A percentile compares a stretch with the other conserved stretches of the same genome.
phyloP scores from a whole-genome alignment of 208 protist genomes.

The Trichomonas vaginalis region DNA sequence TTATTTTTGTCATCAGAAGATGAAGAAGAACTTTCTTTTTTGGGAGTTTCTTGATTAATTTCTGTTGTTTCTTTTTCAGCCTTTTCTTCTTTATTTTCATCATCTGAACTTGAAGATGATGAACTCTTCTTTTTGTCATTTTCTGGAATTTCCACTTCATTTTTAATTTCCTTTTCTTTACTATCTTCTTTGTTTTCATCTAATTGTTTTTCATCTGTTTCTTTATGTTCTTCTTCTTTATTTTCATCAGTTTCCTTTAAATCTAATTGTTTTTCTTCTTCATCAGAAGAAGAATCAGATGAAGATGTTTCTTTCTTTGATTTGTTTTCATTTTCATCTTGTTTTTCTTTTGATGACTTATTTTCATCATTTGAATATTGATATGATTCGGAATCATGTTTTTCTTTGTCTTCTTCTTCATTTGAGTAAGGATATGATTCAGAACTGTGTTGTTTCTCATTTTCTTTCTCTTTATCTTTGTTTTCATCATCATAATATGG shows the following conservation, averaged over 20 bases:
- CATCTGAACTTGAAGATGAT: not conserved
- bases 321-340: not conserved
- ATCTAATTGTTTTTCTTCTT: not conserved
- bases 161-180: too few species aligned
- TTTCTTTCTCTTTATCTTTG: not conserved
- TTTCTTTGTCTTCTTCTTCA: not conserved
- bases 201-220: not conserved
- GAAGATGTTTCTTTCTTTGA: not conserved
- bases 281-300: not conserved
- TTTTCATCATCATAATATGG: not conserved
- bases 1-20: not conserved
- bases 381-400: too few species aligned
- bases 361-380: not conserved
- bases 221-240: not conserved
- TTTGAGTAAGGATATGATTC: too few species aligned
- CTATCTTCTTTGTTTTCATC: too few species aligned
- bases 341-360: too few species aligned
- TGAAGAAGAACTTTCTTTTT: too few species aligned
- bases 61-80: too few species aligned
- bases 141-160: too few species aligned
- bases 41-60: too few species aligned
- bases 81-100: too few species aligned
- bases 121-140: not conserved
- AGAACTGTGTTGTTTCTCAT: not conserved
- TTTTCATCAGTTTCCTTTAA: not conserved